Base-by-base conservation (phyloP, 257 asterid genomes). In the Cruciata laevipes region DNA sequence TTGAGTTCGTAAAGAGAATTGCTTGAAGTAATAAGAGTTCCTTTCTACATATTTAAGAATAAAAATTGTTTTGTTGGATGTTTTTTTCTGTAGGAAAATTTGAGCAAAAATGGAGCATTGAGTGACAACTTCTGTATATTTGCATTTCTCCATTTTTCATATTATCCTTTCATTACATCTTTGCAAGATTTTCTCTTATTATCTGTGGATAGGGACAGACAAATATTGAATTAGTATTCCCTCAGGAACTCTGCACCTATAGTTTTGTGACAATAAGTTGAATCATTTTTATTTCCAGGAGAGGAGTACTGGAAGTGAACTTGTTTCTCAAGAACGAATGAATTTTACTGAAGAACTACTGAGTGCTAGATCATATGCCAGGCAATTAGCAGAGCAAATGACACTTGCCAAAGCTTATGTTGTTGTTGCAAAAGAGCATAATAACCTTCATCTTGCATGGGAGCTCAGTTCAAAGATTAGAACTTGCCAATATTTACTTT, bases 331-430 rank as follows among this genome's bases (percentile, higher is more conserved):
- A 25, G 79, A 75, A 80, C 79, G 67, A 51, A 82, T 70, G 60
- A 90, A 90, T 77, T 73, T 83, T 30, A 90, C 95, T 17, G 81
- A 82, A 71, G 85, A 90, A 65, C 66, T 86, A 65, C 33, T 78
- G 51, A 85, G 86, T 76, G 85, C 89, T 32, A 78, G 73, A 70
- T 90, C 97, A 76, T 85, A 83, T 65, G 95, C 95, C 74, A 75
- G 97, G 64, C 97, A 90, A 78, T 76, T 90, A 80, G 81, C 90
- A 11, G 93, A 90, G 83, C 96, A 90, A 74, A 84, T 89, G 86
- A 86, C 86, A 68, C 93, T 90, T 58, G 96, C 97, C 73, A 90
- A 90, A 84, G 96, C 97, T 35, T 90, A 90, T 38, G 83, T 86
- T 59, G 79, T 90, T 33, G 88, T 90, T 49, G 95, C 96, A 73